These are phyloP conservation scores for Metschnikowia continentalis DNA, from an alignment of 805 yeast genomes.

Conservation along the genomic window DNA sequence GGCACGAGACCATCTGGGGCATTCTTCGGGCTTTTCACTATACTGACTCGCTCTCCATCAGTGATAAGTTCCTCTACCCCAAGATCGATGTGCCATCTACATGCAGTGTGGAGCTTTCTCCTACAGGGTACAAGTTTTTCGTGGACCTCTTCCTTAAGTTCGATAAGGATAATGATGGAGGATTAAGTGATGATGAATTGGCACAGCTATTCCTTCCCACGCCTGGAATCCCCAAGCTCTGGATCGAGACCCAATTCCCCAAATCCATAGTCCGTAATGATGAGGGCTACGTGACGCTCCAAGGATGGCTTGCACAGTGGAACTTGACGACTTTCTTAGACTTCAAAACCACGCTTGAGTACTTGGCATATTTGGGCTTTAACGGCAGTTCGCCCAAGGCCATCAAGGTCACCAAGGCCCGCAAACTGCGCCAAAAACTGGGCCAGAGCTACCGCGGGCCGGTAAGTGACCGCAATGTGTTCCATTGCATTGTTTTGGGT, in stretches of 20 bases:
- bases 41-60: constrained; percentile 84
- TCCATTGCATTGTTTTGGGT: constrained; percentile 85
- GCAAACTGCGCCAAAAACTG: constrained; percentile 67
- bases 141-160: constrained; percentile 85
- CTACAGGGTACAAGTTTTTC: constrained; percentile 84
- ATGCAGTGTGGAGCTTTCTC: constrained; percentile 86
- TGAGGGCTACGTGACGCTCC: constrained; percentile 82
- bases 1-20: constrained; percentile 98
- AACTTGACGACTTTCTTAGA: constrained; percentile 90
- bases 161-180: constrained; percentile 96
- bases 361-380: constrained; percentile 86
- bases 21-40: constrained; percentile 83
- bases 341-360: constrained; percentile 77
- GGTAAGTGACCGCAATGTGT: constrained; percentile 81
- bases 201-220: constrained; percentile 74
- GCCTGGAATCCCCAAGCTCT: constrained; percentile 84
- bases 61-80: constrained; percentile 77
- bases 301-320: constrained; percentile 99
- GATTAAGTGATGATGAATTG: constrained; percentile 73
- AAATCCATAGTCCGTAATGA: constrained; percentile 84
- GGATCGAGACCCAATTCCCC: constrained; percentile 87
- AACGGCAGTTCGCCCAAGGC: constrained; percentile 47
- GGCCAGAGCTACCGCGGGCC: constrained; percentile 59
- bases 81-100: constrained; percentile 66
- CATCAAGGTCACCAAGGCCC: constrained; percentile 74